These are phyloP conservation scores for Suillus americanus DNA, from an alignment of 768 basidiomycete species.

Conservation along the genomic window DNA sequence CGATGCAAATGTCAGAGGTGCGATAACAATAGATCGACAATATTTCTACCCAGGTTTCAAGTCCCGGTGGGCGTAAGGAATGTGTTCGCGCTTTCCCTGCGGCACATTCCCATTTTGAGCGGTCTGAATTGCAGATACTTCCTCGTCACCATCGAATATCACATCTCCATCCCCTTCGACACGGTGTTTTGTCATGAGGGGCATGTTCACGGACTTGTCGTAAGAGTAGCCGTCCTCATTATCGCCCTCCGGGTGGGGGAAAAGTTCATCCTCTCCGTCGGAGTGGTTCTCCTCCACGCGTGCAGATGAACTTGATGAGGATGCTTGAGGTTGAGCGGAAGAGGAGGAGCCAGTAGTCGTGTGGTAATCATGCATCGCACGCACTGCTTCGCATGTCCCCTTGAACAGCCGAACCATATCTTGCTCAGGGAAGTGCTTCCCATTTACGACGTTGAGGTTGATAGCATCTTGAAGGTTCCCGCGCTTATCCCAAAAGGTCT, in stretches of 20 bases:
- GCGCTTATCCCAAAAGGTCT: conserved; percentile 45
- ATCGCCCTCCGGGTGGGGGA: conserved; percentile 77
- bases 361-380: conserved; percentile 91
- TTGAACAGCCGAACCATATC: conserved; percentile 90
- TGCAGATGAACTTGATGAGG: conserved; percentile 25
- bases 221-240: conserved; percentile 76
- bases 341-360: conserved; percentile 37
- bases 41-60: conserved; percentile 86
- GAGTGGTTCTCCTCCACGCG: conserved; percentile 31
- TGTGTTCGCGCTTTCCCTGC: conserved; percentile 49
- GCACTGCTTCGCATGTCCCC: conserved; percentile 91
- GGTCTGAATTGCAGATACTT: conserved; percentile 45
- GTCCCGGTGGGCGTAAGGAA: conserved; percentile 96
- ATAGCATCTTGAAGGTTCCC: conserved; percentile 97
- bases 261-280: conserved; percentile 62
- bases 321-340: conserved; percentile 22
- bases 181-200: conserved; percentile 57
- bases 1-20: conserved; percentile 7
- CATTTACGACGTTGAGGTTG: conserved; percentile 79
- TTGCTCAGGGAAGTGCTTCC: conserved; percentile 80
- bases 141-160: conserved; percentile 82
- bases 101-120: conserved; percentile 36
- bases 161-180: conserved; percentile 56
- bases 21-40: neutral
- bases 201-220: conserved; percentile 47